A percentile compares a stretch with the other conserved stretches of the same genome.
phyloP scores from a whole-genome alignment of 2,329 filamentous ascomycete species.

The Emergomyces pasteurianus region DNA sequence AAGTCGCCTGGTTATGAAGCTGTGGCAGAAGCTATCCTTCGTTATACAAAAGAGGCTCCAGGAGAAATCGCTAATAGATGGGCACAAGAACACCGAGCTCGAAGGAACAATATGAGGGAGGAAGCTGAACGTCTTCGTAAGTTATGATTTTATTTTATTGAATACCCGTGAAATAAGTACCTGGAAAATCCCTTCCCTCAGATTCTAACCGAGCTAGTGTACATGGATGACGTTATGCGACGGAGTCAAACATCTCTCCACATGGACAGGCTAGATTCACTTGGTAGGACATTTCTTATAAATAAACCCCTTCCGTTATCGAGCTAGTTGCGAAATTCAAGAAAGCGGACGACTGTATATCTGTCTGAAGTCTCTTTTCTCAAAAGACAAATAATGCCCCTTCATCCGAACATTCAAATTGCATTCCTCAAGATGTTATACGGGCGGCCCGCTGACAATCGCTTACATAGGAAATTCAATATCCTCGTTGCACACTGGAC shows the following conservation, averaged over 20 bases:
- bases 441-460: not conserved
- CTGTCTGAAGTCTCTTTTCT: not conserved
- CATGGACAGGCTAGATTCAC: not conserved
- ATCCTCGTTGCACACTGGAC: not conserved
- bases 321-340: not conserved
- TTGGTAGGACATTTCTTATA: not conserved
- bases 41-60: conserved; percentile 42
- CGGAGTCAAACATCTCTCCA: not conserved
- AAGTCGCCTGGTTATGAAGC: conserved; percentile 54
- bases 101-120: conserved; percentile 17
- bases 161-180: not conserved
- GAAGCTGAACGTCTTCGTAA: conserved; percentile 1
- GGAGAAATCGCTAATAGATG: conserved; percentile 45
- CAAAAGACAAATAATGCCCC: not conserved
- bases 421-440: not conserved
- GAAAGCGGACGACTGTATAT: not conserved
- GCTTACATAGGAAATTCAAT: not conserved
- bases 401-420: not conserved
- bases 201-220: not conserved
- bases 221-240: not conserved
- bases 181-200: not conserved
- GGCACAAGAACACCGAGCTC: conserved; percentile 42
- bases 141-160: not conserved
- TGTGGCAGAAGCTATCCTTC: conserved; percentile 36
- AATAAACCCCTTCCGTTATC: not conserved